A percentile compares a stretch with the other conserved stretches of the same genome.
Conservation (phyloP, 164 flowering plant genomes). For the Liquidambar formosana region DNA sequence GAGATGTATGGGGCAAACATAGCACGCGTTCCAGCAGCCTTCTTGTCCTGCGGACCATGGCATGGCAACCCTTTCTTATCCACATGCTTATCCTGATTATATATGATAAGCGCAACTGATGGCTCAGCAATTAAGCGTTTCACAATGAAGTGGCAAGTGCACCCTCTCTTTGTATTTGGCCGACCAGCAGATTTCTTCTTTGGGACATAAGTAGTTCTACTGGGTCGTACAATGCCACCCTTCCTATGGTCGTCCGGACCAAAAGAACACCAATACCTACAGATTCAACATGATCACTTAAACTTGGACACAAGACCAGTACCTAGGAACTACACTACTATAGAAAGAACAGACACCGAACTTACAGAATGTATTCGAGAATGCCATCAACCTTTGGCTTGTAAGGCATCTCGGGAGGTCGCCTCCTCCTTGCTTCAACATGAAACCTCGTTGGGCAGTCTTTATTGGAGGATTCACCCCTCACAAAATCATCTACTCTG, state of each 20-base stretch:
- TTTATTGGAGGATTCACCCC: slow-evolving; percentile 80
- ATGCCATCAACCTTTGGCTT: slow-evolving; percentile 95
- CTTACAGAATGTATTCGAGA: slow-evolving; percentile 94
- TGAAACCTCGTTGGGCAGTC: slow-evolving; percentile 96
- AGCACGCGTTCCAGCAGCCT: slow-evolving; percentile 90
- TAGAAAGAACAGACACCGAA: slow-evolving; percentile 3
- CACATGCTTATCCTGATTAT: slow-evolving; percentile 86
- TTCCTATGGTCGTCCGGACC: slow-evolving; percentile 96
- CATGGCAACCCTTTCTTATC: slow-evolving; percentile 90
- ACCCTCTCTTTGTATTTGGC: slow-evolving; percentile 92
- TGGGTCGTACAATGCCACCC: slow-evolving; percentile 85
- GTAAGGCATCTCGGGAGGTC: slow-evolving; percentile 46
- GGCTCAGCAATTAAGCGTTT: slow-evolving; percentile 93
- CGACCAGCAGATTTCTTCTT: slow-evolving; percentile 87
- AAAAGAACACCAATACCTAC: slow-evolving; percentile 99
- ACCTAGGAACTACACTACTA: neutral
- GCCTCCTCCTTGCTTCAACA: slow-evolving; percentile 87
- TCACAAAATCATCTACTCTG: slow-evolving; percentile 91
- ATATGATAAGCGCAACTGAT: slow-evolving; percentile 86
- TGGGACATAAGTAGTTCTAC: slow-evolving; percentile 68
- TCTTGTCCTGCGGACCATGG: slow-evolving; percentile 91
- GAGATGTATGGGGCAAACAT: slow-evolving; percentile 94
- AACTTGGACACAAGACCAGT: neutral
- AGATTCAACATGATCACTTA: slow-evolving; percentile 22
- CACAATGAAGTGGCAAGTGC: slow-evolving; percentile 95